Evolutionary conservation across 2,329 filamentous ascomycete species (phyloP).

Genomic region (Cytospora mali): DNA sequence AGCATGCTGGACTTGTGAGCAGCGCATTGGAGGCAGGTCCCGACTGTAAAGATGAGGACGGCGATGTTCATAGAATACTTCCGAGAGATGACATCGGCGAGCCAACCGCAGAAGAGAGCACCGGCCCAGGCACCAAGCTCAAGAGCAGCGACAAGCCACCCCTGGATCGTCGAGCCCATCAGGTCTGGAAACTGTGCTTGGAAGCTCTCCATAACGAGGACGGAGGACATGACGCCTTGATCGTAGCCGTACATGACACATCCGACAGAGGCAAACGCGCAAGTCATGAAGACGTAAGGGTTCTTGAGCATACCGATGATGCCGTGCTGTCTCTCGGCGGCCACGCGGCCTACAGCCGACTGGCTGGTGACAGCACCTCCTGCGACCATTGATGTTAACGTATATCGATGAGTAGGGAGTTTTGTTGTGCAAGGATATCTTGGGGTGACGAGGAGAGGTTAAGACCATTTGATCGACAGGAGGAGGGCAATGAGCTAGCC

Average conservation of each 20-base stretch:
- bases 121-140: conserved; percentile 64
- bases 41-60: conserved; percentile 39
- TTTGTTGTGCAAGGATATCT: not conserved
- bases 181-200: conserved; percentile 32
- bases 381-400: conserved; percentile 22
- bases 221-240: conserved; percentile 62
- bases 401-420: not conserved
- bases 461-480: not conserved
- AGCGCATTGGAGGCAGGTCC: conserved; percentile 31
- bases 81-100: conserved; percentile 58
- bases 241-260: conserved; percentile 55
- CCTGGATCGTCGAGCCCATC: conserved; percentile 37
- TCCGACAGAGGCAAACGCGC: conserved; percentile 24
- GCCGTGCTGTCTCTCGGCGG: conserved; percentile 42
- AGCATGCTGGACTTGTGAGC: conserved; percentile 38
- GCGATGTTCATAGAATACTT: conserved; percentile 50
- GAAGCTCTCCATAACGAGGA: conserved; percentile 42
- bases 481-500: not conserved
- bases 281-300: conserved; percentile 43
- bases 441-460: not conserved
- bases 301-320: conserved; percentile 43
- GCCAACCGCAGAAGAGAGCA: conserved; percentile 55
- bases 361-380: conserved; percentile 33
- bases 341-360: conserved; percentile 42
- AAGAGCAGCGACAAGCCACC: conserved; percentile 50